Base-by-base conservation (phyloP, 371 early-diverging fungal species). In the Mortierella polycephala region DNA sequence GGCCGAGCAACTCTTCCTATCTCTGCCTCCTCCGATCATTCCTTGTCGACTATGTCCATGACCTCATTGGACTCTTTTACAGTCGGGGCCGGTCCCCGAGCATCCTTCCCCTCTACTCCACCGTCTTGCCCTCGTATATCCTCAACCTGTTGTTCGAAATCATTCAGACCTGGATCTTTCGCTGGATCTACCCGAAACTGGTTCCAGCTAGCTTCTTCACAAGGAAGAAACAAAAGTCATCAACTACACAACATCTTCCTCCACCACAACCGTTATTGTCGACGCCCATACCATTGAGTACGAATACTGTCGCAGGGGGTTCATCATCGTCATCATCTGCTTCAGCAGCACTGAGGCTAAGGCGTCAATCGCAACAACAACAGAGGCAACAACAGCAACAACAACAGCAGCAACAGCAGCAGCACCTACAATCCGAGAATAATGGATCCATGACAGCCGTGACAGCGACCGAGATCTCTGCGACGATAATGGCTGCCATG, bases 111-210 rank as follows among this genome's bases (percentile, higher is more conserved):
- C 59, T 85, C 39, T 51, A 75, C 12, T 83, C 86, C 5, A 83
- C 84, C 9, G 85, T 88, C 49, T 53, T 88, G 18, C 88, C 89
- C 7, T 87, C 86, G 11, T 86, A 85, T 55, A 57, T 85, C n/a
- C 60, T 85, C 42, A 85, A 87, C 54, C 54, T 83, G 1, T 21
- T 85, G 11, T 84, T 84, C 50, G 89, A 89, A 49, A 86, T 82
- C 53, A 63, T 85, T 16, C 74, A 88, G 46, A 84, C 85, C 6
- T 83, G 77, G 62, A 75, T 85, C 42, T 88, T 88, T 62, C 82
- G 84, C 11, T 74, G 74, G 65, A 76, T 84, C 20, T 69, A 72
- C 64, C 67, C 70, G 18, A 62, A 62, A 23, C 53, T 74, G 37
- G 69, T 71, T 12, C 67, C 76, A 46, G 49, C 71, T 50, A 61